Evolutionary conservation across 2,329 filamentous ascomycete species (phyloP).

Genomic region (Aureobasidium sp.): DNA sequence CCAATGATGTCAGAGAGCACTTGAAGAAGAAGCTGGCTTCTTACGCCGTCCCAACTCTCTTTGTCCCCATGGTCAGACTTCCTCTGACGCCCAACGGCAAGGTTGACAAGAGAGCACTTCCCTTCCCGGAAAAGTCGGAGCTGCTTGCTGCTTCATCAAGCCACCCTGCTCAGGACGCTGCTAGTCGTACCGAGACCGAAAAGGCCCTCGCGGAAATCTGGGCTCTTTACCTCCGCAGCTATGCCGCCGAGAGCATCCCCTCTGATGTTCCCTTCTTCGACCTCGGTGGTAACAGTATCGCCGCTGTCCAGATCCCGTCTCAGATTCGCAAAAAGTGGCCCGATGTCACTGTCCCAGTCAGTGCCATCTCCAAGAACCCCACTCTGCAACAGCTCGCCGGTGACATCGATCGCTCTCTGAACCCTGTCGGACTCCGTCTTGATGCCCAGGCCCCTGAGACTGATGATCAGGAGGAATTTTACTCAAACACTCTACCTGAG

Average conservation of each 20-base stretch:
- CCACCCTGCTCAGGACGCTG: constrained; percentile 33
- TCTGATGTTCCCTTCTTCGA: constrained; percentile 65
- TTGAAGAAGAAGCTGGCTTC: constrained; percentile 62
- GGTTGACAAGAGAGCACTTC: constrained; percentile 68
- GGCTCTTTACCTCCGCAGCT: constrained; percentile 58
- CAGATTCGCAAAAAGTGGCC: constrained; percentile 54
- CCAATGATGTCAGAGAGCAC: constrained; percentile 54
- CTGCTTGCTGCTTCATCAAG: constrained; percentile 44
- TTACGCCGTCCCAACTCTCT: constrained; percentile 67
- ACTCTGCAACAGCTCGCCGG: constrained; percentile 50
- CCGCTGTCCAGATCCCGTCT: constrained; percentile 73
- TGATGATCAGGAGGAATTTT: constrained; percentile 41
- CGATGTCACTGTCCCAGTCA: constrained; percentile 60
- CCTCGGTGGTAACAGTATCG: constrained; percentile 68
- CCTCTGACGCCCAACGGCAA: constrained; percentile 83
- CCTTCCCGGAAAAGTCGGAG: constrained; percentile 68
- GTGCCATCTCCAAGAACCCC: constrained; percentile 58
- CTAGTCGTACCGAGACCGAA: constrained; percentile 50
- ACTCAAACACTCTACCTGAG: constrained; percentile 45
- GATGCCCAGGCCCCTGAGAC: constrained; percentile 31
- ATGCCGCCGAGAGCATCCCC: constrained; percentile 59
- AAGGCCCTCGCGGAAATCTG: constrained; percentile 61
- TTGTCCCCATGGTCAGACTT: constrained; percentile 63
- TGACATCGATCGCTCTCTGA: constrained; percentile 42
- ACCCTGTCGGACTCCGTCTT: constrained; percentile 39